Base-by-base conservation (phyloP, 371 early-diverging fungal genomes). In the Dichotomocladium elegans region DNA sequence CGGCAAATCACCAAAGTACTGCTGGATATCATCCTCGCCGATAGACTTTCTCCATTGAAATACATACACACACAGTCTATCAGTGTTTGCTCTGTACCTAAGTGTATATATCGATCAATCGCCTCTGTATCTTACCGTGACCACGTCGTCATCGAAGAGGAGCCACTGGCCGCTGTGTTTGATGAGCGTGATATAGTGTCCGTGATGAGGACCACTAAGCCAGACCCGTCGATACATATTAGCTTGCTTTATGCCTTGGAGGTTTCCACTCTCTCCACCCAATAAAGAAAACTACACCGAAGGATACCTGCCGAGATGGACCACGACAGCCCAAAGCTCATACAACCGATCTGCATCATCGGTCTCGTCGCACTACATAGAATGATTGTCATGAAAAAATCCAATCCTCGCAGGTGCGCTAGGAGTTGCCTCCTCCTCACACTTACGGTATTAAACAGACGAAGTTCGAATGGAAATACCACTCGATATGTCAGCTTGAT, bases 401-500 rank as follows among this genome's bases (percentile, higher is more conserved):
- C n/a, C n/a, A n/a, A n/a, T n/a, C n/a, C n/a, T n/a, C n/a, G n/a
- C n/a, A n/a, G n/a, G n/a, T n/a, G n/a, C n/a, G n/a, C n/a, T n/a
- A n/a, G n/a, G n/a, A n/a, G n/a, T n/a, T n/a, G n/a, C n/a, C n/a
- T n/a, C n/a, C 17, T 17, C 28, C 30, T 43, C 12, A 24, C 33
- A 53, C 68, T 60, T 67, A 91, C 92, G 5, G 95, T 94, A 66
- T 96, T 94, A 57, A 95, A 96, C 45, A 97, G 71, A 35, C 95
- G 82, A 50, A 98, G 79, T 67, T 94, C 94, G 54, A 92, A 77
- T 1, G 97, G 96, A 57, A 96, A 97, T 12, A 90, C 88, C 12
- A 98, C 96, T 30, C 96, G 81, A 64, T 95, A 93, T n/a, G 90
- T 86, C 25, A 98, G 81, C 70, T 98, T 98, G 60, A 91, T 86